Evolutionary conservation across 495 filamentous ascomycete species (phyloP), one percentile per base, ranked within the genome.

Genomic region (Hypoxylon trugodes): DNA sequence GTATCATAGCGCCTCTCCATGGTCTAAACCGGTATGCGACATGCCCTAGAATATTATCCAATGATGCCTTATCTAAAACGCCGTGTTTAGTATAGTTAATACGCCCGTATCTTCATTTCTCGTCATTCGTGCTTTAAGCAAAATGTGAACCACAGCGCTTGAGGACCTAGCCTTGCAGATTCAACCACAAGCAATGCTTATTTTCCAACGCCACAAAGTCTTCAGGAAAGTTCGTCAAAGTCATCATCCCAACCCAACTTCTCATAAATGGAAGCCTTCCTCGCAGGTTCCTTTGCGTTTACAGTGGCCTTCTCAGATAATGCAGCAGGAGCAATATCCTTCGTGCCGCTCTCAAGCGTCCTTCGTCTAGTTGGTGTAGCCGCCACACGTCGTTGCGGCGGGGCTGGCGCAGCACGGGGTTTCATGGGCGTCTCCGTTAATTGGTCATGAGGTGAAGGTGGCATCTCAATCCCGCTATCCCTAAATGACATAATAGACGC

Each of bases 171-270:
- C 16, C 9, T 48, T 48, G 15, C 15, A 35, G 25, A 32, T 47
- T 22, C 45, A 15, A 4, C 10, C 10, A 30, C 4, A 38, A 32
- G 12, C 45, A 33, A 33, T n/a, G 10, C 26, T 32, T 28, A 19
- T 12, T 22, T 38, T 38, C 2, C 2, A n/a, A 18, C 8, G 22
- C 28, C 24, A 48, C n/a, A 22, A 0, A 8, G 15, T 15, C 50
- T 24, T 59, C 26, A 73, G 13, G 38, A 45, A 28, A 73, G 35
- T 8, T 73, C 70, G 15, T 82, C 87, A 56, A 85, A 80, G 60
- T 89, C 84, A 68, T 89, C 87, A 65, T 94, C 88, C 92, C 92
- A 91, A 41, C 92, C 89, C 43, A 95, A 71, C 30, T 78, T 76
- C 72, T 88, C 84, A 69, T 90, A 96, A 41, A 96, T 89, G 13